Evolutionary conservation across 352 stramenopile genomes (phyloP), one percentile per base, ranked within the genome.

Genomic region (Hyaloperonospora brassicae): DNA sequence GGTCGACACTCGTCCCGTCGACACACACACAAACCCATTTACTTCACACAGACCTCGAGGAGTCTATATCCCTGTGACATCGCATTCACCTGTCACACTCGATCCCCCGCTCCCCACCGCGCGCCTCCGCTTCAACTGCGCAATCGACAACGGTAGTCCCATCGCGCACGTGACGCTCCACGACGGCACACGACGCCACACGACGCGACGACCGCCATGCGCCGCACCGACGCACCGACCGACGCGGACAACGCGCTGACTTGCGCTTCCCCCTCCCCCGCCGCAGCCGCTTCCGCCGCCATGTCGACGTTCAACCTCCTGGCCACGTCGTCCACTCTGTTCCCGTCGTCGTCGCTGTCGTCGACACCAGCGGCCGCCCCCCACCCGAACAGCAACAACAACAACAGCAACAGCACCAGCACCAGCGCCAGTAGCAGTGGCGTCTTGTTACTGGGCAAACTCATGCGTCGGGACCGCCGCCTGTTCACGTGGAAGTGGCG

Each of bases 401-500:
- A 17, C 17, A 17, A 17, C 17, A 17, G 17, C 17, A 17, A 17
- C 17, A 17, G 17, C 17, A 17, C 17, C 17, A 17, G 17, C 17
- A 17, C 17, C 17, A 17, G 17, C 17, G 17, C 45, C 22, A 48
- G 42, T 10, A 56, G 56, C 47, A 56, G 59, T 13, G 68, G 70
- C 58, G 61, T 78, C 22, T 50, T 83, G 47, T 64, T 85, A 21
- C 70, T 84, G 8, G 79, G 79, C 48, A 86, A 86, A 59, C 71
- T 92, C 53, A 76, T 89, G 73, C 76, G 76, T 17, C 73, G 79
- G 34, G 79, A 89, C 61, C 79, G 82, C 14, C 83, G 75, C 34
- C 73, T 92, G 36, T 70, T 86, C 43, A 89, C 79, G 61, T 92
- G 82, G 82, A 92, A 92, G 48, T 87, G 77, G 75, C 76, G 82